Conservation (phyloP, 1,139 yeast genomes). For the Nakaseomyces delphensis region DNA sequence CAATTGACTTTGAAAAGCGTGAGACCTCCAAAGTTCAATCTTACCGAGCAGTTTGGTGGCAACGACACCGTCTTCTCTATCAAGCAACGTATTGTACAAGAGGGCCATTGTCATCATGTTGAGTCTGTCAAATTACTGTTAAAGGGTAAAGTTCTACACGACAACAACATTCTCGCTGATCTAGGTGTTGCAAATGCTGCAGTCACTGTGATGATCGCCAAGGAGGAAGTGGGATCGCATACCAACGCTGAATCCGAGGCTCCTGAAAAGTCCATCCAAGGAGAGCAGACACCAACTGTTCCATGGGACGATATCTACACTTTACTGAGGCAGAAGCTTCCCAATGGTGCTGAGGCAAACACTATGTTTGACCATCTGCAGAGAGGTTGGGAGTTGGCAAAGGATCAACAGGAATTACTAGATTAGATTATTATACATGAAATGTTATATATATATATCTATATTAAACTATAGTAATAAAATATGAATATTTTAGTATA, state of each 20-base stretch:
- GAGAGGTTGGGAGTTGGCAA: constrained; percentile 31
- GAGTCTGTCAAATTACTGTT: constrained; percentile 36
- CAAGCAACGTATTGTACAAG: constrained; percentile 32
- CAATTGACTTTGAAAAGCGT: constrained; percentile 37
- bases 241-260: constrained; percentile 6
- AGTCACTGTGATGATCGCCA: constrained; percentile 33
- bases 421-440: background rate
- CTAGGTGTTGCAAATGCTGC: constrained; percentile 19
- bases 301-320: constrained; percentile 34
- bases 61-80: constrained; percentile 34
- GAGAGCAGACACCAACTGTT: constrained; percentile 14
- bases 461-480: background rate
- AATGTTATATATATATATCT: no score
- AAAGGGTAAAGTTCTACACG: constrained; percentile 44
- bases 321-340: constrained; percentile 21
- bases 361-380: constrained; percentile 35
- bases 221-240: constrained; percentile 10
- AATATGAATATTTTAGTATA: background rate
- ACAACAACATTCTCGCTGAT: constrained; percentile 30
- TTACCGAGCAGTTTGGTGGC: constrained; percentile 23
- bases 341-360: constrained; percentile 17
- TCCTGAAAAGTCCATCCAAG: no score
- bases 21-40: constrained; percentile 39
- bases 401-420: background rate
- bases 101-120: constrained; percentile 21